A percentile compares a stretch with the other conserved stretches of the same genome.
These are phyloP conservation scores for Pontederia crassipes DNA, from an alignment of 176 grass and related monocot genomes.

Conservation along the genomic window DNA sequence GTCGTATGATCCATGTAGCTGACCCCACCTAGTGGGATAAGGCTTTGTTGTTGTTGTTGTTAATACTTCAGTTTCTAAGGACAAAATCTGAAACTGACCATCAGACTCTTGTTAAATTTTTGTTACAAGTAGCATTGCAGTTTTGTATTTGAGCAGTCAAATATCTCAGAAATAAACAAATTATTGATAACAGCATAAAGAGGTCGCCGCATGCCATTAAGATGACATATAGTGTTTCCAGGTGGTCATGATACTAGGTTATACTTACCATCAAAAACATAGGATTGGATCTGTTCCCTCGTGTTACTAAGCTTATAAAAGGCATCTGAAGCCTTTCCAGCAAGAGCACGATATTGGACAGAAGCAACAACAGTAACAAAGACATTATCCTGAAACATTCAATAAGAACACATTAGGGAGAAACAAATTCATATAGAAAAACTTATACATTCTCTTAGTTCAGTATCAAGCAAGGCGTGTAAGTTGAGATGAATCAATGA, in stretches of 20 bases:
- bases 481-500: too few species aligned
- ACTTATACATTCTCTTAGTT: too few species aligned
- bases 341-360: conserved; percentile 65
- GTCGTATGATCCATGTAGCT: too few species aligned
- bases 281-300: conserved; percentile 62
- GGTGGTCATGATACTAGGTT: neutral
- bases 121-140: too few species aligned
- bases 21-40: too few species aligned
- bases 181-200: neutral
- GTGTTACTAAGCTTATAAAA: conserved; percentile 74
- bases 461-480: neutral
- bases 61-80: too few species aligned
- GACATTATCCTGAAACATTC: conserved; percentile 56
- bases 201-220: neutral
- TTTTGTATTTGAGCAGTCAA: too few species aligned
- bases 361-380: conserved; percentile 92
- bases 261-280: conserved; percentile 74
- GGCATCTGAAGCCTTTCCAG: conserved; percentile 62
- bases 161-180: too few species aligned
- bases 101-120: too few species aligned
- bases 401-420: conserved; percentile 5
- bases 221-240: neutral
- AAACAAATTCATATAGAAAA: conserved; percentile 14
- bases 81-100: too few species aligned
- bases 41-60: too few species aligned